Evolutionary conservation across 495 filamentous ascomycete species (phyloP), one percentile per base, ranked within the genome.

Genomic region (Tuber microsphaerosporum): DNA sequence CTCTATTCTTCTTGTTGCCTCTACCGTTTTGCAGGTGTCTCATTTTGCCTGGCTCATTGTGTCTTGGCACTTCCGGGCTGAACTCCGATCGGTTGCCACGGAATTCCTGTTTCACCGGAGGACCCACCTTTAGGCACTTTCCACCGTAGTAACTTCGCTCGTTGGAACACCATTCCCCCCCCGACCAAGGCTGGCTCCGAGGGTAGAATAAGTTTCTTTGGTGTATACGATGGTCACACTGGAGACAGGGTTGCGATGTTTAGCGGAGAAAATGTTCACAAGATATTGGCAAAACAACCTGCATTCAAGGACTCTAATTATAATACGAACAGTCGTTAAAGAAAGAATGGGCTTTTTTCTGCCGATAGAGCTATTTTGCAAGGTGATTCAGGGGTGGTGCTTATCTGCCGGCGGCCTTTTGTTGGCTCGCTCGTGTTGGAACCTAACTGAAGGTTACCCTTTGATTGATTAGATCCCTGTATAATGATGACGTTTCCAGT

Each of bases 161-260:
- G n/a, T n/a, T n/a, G n/a, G n/a, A n/a, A n/a, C n/a, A n/a, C n/a
- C n/a, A n/a, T n/a, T n/a, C n/a, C n/a, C n/a, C n/a, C n/a, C 69
- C 86, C 88, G 51, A 86, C 88, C 51, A 89, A 90, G 84, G 86
- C 88, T 51, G 90, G 91, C 71, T 84, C 87, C 71, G 91, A 92
- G 74, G 84, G 90, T 81, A 90, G 92, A 80, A 86, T 97, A 78
- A 94, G 93, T 78, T 98, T 97, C 87, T 99, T 99, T 81, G 95
- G 95, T 81, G 95, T 99, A 75, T 99, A 95, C 81, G 95, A 99
- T 84, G 95, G 95, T 75, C 95, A 99, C 84, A 94, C 95, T 79
- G 95, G 95, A 82, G 94, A 97, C 84, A 96, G 94, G 84, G 95
- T 99, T 20, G 95, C 95, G 73, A 84, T 93, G 45, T 99, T 96